Percentiles rank a stretch among this genome's conserved stretches.
Evolutionary conservation across 495 filamentous ascomycete species (phyloP).

Genomic region (Tuber melanosporum): DNA sequence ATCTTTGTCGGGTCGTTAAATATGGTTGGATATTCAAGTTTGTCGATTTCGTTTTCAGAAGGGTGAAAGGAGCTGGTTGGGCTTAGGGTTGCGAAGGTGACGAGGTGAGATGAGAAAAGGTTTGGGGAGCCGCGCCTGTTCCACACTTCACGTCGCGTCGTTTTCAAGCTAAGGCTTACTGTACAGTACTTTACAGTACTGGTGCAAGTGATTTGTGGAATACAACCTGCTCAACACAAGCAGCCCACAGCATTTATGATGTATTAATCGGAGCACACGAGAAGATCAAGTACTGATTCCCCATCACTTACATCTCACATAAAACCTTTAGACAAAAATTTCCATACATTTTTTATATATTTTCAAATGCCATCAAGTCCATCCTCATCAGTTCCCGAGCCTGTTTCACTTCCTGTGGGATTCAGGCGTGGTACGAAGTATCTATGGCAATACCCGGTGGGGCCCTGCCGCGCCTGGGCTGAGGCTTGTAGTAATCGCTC

Average conservation of each 20-base stretch:
- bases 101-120: slow-evolving; percentile 3
- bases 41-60: not conserved
- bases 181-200: not conserved
- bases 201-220: not conserved
- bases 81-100: not conserved
- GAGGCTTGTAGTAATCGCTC: not conserved
- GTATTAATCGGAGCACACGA: not conserved
- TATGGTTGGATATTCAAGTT: slow-evolving; percentile 5
- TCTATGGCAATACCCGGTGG: not conserved
- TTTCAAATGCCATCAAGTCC: not conserved
- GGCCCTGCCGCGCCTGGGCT: not conserved
- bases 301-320: not conserved
- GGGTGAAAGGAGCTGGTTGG: slow-evolving; percentile 9
- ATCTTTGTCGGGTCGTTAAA: slow-evolving; percentile 20
- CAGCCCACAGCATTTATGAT: not conserved
- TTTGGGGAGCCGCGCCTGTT: slow-evolving; percentile 24
- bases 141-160: slow-evolving; percentile 29
- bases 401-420: not conserved
- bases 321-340: not conserved
- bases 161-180: not conserved
- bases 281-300: not conserved
- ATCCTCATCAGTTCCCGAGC: not conserved
- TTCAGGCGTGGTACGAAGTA: not conserved
- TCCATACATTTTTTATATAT: not conserved
- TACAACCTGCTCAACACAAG: not conserved